These are phyloP conservation scores for Debaryomyces nepalensis DNA, from an alignment of 1,139 yeast genomes.

Conservation along the genomic window DNA sequence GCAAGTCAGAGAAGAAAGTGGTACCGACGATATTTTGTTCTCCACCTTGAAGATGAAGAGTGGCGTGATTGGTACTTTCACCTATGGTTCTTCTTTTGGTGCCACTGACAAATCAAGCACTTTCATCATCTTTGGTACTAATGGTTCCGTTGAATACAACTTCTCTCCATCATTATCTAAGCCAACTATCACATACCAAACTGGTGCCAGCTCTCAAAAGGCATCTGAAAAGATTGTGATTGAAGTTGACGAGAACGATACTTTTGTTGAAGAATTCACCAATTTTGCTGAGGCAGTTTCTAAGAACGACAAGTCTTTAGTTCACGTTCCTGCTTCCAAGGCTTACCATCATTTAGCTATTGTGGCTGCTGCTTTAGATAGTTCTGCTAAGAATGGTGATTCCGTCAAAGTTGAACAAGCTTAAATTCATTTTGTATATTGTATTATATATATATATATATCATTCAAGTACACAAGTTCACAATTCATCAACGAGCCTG, in stretches of 20 bases:
- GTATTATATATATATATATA: conserved; percentile 5
- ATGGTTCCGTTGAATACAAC: conserved; percentile 73
- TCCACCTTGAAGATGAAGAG: conserved; percentile 65
- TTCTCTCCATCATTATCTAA: conserved; percentile 56
- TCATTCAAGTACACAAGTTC: conserved; percentile 2
- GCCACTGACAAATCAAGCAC: conserved; percentile 70
- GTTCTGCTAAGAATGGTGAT: conserved; percentile 64
- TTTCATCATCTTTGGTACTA: conserved; percentile 74
- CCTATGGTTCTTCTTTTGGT: conserved; percentile 91
- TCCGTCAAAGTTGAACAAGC: conserved; percentile 53
- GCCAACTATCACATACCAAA: conserved; percentile 54
- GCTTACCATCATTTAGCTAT: conserved; percentile 93
- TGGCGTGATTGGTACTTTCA: conserved; percentile 83
- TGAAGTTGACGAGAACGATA: conserved; percentile 60
- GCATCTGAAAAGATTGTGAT: conserved; percentile 52
- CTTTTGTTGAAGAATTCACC: conserved; percentile 63
- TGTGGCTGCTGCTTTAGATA: conserved; percentile 80
- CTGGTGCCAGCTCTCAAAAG: conserved; percentile 47
- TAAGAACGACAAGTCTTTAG: conserved; percentile 61
- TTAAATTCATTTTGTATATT: conserved; percentile 13
- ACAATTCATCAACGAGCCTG: conserved; percentile 15
- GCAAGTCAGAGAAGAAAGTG: conserved; percentile 76
- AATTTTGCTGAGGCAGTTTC: conserved; percentile 74
- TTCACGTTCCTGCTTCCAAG: conserved; percentile 66
- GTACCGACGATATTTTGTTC: conserved; percentile 78